phyloP scores from a whole-genome alignment of 306 rosid species.

The Trifolium repens region DNA sequence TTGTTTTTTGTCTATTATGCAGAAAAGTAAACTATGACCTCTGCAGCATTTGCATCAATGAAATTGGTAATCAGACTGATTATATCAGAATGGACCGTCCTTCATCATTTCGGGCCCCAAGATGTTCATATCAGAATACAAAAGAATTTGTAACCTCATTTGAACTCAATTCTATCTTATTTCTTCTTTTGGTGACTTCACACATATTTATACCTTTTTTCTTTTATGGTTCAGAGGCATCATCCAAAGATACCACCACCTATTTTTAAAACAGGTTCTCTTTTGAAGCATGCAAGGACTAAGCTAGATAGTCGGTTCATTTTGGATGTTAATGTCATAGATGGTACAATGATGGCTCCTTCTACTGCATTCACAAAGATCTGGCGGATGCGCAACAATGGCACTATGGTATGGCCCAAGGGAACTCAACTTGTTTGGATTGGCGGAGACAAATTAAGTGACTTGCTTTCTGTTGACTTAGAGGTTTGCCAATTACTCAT shows the following conservation, averaged over 20 bases:
- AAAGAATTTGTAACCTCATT: slow-evolving; percentile 27
- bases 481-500: slow-evolving; percentile 59
- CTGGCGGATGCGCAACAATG: slow-evolving; percentile 90
- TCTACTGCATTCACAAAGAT: slow-evolving; percentile 82
- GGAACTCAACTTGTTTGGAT: slow-evolving; percentile 82
- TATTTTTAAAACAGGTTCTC: slow-evolving; percentile 33
- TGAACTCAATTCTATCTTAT: slow-evolving; percentile 11
- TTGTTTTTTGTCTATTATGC: slow-evolving; percentile 38
- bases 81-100: slow-evolving; percentile 78
- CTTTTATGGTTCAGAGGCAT: slow-evolving; percentile 51
- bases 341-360: slow-evolving; percentile 86
- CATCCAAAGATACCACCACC: slow-evolving; percentile 47
- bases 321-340: slow-evolving; percentile 79
- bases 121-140: slow-evolving; percentile 41
- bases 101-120: slow-evolving; percentile 42
- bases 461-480: slow-evolving; percentile 48
- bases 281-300: slow-evolving; percentile 45
- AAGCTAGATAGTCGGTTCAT: slow-evolving; percentile 75
- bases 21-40: slow-evolving; percentile 87
- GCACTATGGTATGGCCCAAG: slow-evolving; percentile 68
- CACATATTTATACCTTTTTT: slow-evolving; percentile 17
- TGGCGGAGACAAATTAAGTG: slow-evolving; percentile 69
- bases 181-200: slow-evolving; percentile 3
- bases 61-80: slow-evolving; percentile 63
- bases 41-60: slow-evolving; percentile 71